Percentiles rank a stretch among this genome's conserved stretches.
Conservation (phyloP, 768 basidiomycete genomes). For the Leccinum barrowsii region DNA sequence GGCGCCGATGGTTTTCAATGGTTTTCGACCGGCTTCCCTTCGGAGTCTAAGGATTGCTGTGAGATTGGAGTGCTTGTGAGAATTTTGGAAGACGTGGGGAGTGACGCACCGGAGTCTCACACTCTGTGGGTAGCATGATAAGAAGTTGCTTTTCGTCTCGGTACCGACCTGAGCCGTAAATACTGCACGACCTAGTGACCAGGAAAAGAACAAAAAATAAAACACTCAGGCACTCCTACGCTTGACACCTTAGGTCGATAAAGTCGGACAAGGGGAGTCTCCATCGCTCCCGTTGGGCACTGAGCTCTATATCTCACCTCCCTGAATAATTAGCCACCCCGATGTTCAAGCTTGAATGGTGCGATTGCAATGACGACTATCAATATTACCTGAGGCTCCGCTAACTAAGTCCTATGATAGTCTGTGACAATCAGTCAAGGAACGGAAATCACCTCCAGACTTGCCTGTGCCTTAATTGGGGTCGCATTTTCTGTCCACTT, state of each 20-base stretch:
- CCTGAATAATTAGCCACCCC: neutral
- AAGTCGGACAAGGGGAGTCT: neutral
- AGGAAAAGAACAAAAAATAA: neutral
- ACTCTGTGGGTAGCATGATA: neutral
- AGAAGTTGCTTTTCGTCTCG: neutral
- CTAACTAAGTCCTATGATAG: neutral
- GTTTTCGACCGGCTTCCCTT: neutral
- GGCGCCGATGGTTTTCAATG: neutral
- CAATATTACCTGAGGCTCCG: neutral
- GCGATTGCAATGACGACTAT: neutral
- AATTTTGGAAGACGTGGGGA: neutral
- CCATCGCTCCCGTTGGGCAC: neutral
- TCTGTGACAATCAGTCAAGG: neutral
- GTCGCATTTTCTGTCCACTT: neutral
- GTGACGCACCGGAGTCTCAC: neutral
- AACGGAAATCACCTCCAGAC: neutral
- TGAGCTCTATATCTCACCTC: neutral
- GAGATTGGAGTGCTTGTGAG: neutral
- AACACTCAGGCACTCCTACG: neutral
- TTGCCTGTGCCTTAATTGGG: neutral
- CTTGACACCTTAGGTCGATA: neutral
- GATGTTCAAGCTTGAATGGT: neutral
- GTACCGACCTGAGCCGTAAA: neutral
- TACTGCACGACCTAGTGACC: neutral
- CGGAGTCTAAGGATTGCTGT: neutral